These are phyloP conservation scores for Taphrina confusa DNA, from an alignment of 1,139 yeast genomes.

Conservation along the genomic window DNA sequence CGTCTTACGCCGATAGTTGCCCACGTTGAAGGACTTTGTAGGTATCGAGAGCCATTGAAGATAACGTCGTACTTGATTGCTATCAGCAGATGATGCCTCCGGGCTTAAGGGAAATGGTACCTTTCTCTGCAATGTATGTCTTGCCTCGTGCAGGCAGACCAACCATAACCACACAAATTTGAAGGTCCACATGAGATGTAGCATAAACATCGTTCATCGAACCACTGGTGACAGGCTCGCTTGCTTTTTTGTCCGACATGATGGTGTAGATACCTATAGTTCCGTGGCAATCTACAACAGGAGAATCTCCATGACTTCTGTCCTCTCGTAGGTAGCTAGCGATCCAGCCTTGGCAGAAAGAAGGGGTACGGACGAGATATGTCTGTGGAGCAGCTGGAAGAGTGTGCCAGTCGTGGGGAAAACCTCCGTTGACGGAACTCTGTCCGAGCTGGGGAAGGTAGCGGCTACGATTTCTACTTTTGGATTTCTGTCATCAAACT, in stretches of 20 bases:
- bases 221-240: neutral
- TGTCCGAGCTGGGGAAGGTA: too few relatives aligned
- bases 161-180: conserved; percentile 32
- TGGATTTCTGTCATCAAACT: too few relatives aligned
- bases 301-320: too few relatives aligned
- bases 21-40: conserved; percentile 87
- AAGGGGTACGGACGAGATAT: too few relatives aligned
- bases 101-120: neutral
- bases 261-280: too few relatives aligned
- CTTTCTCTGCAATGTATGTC: conserved; percentile 34
- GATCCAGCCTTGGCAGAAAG: too few relatives aligned
- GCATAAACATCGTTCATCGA: conserved; percentile 11
- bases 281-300: too few relatives aligned
- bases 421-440: too few relatives aligned
- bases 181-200: conserved; percentile 24
- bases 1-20: conserved; percentile 69
- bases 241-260: neutral
- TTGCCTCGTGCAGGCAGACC: conserved; percentile 34
- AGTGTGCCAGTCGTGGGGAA: too few relatives aligned
- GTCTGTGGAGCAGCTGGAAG: too few relatives aligned
- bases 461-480: too few relatives aligned
- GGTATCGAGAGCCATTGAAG: conserved; percentile 75
- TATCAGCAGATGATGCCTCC: neutral
- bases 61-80: conserved; percentile 22
- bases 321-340: too few relatives aligned